These are phyloP conservation scores for Rhynchosporium agropyri DNA, from an alignment of 2,329 filamentous ascomycete species.

Conservation along the genomic window DNA sequence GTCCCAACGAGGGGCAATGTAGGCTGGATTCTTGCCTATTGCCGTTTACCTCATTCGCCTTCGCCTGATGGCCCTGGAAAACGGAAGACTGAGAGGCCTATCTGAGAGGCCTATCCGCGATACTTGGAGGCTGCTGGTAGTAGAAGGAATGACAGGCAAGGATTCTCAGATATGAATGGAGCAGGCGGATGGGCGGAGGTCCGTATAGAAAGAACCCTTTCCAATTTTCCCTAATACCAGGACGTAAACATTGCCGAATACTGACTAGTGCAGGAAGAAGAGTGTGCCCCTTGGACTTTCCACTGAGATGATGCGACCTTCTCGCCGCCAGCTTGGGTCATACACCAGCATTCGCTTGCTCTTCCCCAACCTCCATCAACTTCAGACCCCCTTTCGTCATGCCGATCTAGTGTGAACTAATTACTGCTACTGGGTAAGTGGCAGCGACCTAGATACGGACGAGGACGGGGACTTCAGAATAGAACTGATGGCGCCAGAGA, in stretches of 20 bases:
- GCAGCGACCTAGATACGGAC: slow-evolving; percentile 26
- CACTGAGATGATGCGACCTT: background rate
- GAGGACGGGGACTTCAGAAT: slow-evolving; percentile 29
- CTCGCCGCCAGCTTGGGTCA: background rate
- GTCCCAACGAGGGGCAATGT: slow-evolving; percentile 8
- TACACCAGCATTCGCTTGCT: background rate
- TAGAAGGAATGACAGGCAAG: too few relatives aligned
- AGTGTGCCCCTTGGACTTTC: too few relatives aligned
- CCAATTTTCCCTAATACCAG: slow-evolving; percentile 9
- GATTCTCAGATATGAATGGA: background rate
- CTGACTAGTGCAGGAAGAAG: slow-evolving; percentile 10
- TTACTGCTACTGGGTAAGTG: slow-evolving; percentile 10
- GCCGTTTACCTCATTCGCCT: background rate
- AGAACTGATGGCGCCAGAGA: slow-evolving; percentile 36
- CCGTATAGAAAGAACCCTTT: slow-evolving; percentile 18
- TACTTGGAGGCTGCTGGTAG: slow-evolving; percentile 23
- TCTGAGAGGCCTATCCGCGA: slow-evolving; percentile 10
- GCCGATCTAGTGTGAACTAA: slow-evolving; percentile 11
- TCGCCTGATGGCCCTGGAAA: background rate
- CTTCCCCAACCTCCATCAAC: background rate
- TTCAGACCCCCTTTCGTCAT: slow-evolving; percentile 11
- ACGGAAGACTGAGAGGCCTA: background rate
- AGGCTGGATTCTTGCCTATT: slow-evolving; percentile 10
- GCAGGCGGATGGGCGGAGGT: slow-evolving; percentile 17
- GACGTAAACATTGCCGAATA: slow-evolving; percentile 15